Evolutionary conservation across 768 basidiomycete genomes (phyloP).

Genomic region (Trametopsis cervina): DNA sequence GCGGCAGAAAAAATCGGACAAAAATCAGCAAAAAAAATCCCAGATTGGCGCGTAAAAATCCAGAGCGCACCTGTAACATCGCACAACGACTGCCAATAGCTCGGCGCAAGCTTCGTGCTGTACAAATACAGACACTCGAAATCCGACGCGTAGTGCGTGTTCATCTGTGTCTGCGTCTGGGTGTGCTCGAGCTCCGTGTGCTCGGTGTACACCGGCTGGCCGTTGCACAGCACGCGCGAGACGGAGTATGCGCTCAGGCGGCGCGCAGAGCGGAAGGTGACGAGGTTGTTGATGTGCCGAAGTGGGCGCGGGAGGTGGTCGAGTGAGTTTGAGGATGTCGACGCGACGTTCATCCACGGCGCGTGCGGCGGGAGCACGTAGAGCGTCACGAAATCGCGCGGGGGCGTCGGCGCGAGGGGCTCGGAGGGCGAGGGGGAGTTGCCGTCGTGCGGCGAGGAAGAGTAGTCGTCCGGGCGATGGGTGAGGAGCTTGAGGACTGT

Average conservation of each 20-base stretch:
- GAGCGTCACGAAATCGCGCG: constrained; percentile 8
- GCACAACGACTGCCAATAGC: constrained; percentile 20
- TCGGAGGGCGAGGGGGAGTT: constrained; percentile 5
- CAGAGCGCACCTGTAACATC: constrained; percentile 12
- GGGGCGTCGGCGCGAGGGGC: constrained; percentile 7
- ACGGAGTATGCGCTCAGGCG: constrained; percentile 46
- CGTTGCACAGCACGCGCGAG: constrained; percentile 48
- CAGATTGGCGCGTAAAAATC: not conserved
- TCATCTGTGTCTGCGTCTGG: constrained; percentile 16
- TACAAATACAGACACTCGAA: constrained; percentile 21
- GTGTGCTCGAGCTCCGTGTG: constrained; percentile 24
- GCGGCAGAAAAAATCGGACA: not conserved
- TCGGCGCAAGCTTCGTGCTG: constrained; percentile 19
- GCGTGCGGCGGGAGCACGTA: constrained; percentile 16
- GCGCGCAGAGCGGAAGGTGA: constrained; percentile 53
- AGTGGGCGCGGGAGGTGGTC: constrained; percentile 42
- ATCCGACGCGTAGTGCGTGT: constrained; percentile 15
- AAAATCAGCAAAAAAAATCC: not conserved
- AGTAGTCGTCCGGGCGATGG: constrained; percentile 15
- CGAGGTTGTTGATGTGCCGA: constrained; percentile 55
- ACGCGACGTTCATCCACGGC: constrained; percentile 9
- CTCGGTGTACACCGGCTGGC: constrained; percentile 46
- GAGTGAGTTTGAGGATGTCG: constrained; percentile 15
- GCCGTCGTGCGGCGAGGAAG: constrained; percentile 10
- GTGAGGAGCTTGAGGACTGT: constrained; percentile 24